Evolutionary conservation across 495 filamentous ascomycete genomes (phyloP).

Genomic region (Podospora didyma): DNA sequence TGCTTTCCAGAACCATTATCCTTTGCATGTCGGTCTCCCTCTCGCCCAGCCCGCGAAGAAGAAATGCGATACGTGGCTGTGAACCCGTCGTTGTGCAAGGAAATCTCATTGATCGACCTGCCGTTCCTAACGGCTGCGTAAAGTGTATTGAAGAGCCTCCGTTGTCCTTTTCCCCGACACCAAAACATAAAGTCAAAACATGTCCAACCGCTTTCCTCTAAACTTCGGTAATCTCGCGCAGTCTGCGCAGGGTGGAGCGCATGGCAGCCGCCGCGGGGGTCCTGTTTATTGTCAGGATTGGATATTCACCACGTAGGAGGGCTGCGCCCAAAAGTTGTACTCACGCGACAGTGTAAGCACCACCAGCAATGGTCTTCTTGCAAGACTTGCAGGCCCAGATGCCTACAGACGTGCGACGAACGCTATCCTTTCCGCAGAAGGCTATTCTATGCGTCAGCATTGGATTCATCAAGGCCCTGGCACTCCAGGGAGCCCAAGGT

Average conservation of each 20-base stretch:
- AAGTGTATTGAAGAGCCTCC: slow-evolving; percentile 30
- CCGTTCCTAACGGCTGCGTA: slow-evolving; percentile 26
- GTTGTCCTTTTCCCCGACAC: slow-evolving; percentile 38
- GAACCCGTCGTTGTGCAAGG: slow-evolving; percentile 27
- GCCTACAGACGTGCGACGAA: slow-evolving; percentile 87
- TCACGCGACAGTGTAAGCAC: slow-evolving; percentile 95
- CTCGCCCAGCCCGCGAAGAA: slow-evolving; percentile 14
- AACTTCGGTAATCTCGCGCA: slow-evolving; percentile 97
- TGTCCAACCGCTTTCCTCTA: slow-evolving; percentile 43
- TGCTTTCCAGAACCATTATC: neutral
- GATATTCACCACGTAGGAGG: neutral
- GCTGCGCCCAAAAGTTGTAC: slow-evolving; percentile 33
- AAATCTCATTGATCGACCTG: slow-evolving; percentile 33
- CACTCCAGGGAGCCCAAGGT: neutral
- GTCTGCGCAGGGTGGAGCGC: slow-evolving; percentile 93
- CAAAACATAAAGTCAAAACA: slow-evolving; percentile 31
- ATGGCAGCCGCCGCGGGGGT: slow-evolving; percentile 95
- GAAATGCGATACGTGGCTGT: slow-evolving; percentile 16
- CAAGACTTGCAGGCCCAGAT: slow-evolving; percentile 95
- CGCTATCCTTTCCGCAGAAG: slow-evolving; percentile 93
- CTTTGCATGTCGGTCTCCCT: neutral
- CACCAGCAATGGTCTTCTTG: slow-evolving; percentile 92
- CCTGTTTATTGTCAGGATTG: slow-evolving; percentile 43
- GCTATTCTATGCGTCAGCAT: slow-evolving; percentile 44
- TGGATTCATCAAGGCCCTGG: slow-evolving; percentile 5